These are phyloP conservation scores for Sporothrix mexicana DNA, from an alignment of 2,329 filamentous ascomycete species.

Conservation along the genomic window DNA sequence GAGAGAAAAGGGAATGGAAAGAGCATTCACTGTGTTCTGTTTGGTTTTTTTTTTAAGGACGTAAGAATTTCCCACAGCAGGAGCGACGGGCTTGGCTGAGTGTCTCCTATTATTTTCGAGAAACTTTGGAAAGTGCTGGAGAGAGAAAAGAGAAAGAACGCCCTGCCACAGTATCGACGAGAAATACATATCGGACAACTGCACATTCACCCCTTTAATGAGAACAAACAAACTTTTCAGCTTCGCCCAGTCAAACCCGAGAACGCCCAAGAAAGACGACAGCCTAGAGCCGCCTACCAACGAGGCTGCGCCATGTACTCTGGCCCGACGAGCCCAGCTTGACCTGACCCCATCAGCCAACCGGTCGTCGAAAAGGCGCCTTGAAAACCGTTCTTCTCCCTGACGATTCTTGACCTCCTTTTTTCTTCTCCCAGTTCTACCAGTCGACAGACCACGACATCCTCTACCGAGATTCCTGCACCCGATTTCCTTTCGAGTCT, in stretches of 20 bases:
- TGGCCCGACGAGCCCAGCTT: conserved; percentile 24
- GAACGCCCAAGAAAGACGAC: background rate
- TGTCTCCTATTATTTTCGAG: conserved; percentile 17
- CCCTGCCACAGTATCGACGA: background rate
- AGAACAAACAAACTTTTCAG: background rate
- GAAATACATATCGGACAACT: background rate
- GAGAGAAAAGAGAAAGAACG: conserved; percentile 14
- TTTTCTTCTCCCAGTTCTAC: background rate
- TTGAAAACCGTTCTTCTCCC: conserved; percentile 1
- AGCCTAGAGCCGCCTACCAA: conserved; percentile 18
- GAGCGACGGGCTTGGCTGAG: conserved; percentile 11
- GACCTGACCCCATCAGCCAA: background rate
- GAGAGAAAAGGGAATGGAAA: background rate
- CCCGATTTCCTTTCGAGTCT: background rate
- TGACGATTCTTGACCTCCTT: background rate
- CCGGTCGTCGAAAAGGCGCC: background rate
- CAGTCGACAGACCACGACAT: background rate
- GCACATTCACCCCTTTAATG: background rate
- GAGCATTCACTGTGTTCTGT: background rate
- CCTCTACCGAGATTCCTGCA: background rate
- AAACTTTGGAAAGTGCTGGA: background rate
- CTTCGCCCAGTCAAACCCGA: background rate
- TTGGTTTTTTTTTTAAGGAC: background rate
- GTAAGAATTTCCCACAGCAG: conserved; percentile 27
- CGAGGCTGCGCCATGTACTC: conserved; percentile 30